Evolutionary conservation across 495 filamentous ascomycete genomes (phyloP), one percentile per base, ranked within the genome.

Genomic region (Baudoinia panamericana): DNA sequence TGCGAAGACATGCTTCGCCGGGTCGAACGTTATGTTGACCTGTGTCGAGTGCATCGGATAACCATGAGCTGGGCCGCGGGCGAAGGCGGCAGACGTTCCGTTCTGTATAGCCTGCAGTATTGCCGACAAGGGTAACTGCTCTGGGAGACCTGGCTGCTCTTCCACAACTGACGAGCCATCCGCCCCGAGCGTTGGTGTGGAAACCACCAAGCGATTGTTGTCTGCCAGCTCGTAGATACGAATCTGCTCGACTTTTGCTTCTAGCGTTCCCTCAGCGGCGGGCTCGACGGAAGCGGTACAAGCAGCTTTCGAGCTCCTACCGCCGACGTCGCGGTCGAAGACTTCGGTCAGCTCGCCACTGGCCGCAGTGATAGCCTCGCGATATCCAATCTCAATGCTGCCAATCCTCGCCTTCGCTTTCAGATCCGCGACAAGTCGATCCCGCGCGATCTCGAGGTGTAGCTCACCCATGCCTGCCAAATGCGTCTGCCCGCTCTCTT

Each of bases 401-500:
- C 92, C 87, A 73, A 90, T 93, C 10, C 77, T 63, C 5, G 85
- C 86, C 53, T 79, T 96, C 47, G 70, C 84, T 55, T 88, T 93
- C 59, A 94, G 77, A 48, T 95, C 84, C 25, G 80, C 78, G 37
- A 88, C 70, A 5, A 99, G 73, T 16, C 88, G 71, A 60, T 96
- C 84, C 20, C 79, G 68, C 3, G 92, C 86, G 25, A 99, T 90
- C 49, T 99, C 92, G 2, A 99, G 74, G 57, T 99, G 92, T n/a
- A 99, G 72, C 38, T 93, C 84, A 2, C 92, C 92, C 92, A 99
- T 99, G 9, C 92, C 92, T 26, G 82, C 84, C 1, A 99, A 67
- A 7, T 93, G 77, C 13, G 86, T 94, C 49, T 94, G 88, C 1
- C 87, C 90, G 0, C 84, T 85, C 54, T 95, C 92, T 49, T 87